Conservation (phyloP, 257 asterid species). For the Gentiana macrophylla region DNA sequence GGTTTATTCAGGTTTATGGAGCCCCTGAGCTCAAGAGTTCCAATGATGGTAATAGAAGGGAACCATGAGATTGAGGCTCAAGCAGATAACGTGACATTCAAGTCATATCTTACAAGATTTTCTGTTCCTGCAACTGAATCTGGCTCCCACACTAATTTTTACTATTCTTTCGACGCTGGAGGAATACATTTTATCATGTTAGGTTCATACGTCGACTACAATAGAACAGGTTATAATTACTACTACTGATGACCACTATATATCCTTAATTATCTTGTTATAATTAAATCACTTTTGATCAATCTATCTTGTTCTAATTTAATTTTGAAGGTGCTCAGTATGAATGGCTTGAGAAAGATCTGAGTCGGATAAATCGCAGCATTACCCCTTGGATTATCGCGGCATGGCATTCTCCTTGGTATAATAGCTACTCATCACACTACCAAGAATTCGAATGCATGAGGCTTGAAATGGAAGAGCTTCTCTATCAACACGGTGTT, state of each 20-base stretch:
- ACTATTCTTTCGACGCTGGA: conserved; percentile 82
- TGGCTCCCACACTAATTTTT: conserved; percentile 48
- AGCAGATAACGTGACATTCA: conserved; percentile 34
- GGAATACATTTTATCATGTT: conserved; percentile 73
- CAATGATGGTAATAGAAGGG: conserved; percentile 89
- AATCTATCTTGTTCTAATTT: not conserved
- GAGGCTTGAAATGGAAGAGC: conserved; percentile 75
- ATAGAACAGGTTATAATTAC: conserved; percentile 36
- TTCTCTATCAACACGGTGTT: conserved; percentile 42
- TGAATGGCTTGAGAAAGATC: conserved; percentile 66
- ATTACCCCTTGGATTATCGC: conserved; percentile 76
- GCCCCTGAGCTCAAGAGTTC: conserved; percentile 60
- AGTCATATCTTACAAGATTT: conserved; percentile 55
- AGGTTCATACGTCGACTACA: conserved; percentile 77
- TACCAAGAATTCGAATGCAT: conserved; percentile 89
- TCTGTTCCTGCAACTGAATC: conserved; percentile 77
- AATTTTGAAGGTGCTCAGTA: conserved; percentile 49
- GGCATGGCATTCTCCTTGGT: conserved; percentile 93
- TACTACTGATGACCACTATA: no score
- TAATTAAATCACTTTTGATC: not conserved
- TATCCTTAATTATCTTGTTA: no score
- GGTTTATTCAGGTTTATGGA: conserved; percentile 64
- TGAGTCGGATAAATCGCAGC: conserved; percentile 37
- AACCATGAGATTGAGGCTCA: conserved; percentile 93
- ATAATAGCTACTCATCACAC: conserved; percentile 77